Conservation (phyloP, 2,329 filamentous ascomycete species). For the Macroventuria anomochaeta region DNA sequence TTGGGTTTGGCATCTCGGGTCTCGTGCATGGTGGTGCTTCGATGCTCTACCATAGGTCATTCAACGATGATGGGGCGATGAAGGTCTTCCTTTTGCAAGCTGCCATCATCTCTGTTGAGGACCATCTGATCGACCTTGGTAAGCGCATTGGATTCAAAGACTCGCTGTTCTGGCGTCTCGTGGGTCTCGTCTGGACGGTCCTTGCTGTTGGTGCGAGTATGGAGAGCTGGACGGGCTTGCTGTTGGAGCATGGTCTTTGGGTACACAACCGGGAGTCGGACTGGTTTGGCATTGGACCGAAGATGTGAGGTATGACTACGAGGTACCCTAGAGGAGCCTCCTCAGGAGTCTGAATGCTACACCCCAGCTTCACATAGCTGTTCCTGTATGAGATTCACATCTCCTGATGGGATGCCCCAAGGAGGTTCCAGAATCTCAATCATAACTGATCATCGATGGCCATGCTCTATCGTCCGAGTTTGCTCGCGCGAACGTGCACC, state of each 20-base stretch:
- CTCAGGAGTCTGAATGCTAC: no score
- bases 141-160: slow-evolving; percentile 27
- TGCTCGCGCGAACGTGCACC: no score
- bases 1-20: slow-evolving; percentile 28
- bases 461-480: no score
- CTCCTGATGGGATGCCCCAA: no score
- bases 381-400: no score
- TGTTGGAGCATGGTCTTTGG: slow-evolving; percentile 28
- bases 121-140: slow-evolving; percentile 36
- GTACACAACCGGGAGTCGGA: slow-evolving; percentile 26
- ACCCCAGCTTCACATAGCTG: no score
- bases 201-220: slow-evolving; percentile 25
- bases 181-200: slow-evolving; percentile 34
- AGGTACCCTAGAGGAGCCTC: no score
- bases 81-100: slow-evolving; percentile 34
- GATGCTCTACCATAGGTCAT: slow-evolving; percentile 23
- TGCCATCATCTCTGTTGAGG: slow-evolving; percentile 36
- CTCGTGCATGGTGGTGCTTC: slow-evolving; percentile 27
- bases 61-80: slow-evolving; percentile 26
- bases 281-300: slow-evolving; percentile 32
- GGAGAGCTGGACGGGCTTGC: slow-evolving; percentile 11
- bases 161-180: slow-evolving; percentile 20
- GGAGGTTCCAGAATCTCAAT: no score
- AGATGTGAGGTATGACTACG: no score
- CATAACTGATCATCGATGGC: no score